Base-by-base conservation (phyloP, 805 yeast species). In the Schwanniomyces vanrijiae region DNA sequence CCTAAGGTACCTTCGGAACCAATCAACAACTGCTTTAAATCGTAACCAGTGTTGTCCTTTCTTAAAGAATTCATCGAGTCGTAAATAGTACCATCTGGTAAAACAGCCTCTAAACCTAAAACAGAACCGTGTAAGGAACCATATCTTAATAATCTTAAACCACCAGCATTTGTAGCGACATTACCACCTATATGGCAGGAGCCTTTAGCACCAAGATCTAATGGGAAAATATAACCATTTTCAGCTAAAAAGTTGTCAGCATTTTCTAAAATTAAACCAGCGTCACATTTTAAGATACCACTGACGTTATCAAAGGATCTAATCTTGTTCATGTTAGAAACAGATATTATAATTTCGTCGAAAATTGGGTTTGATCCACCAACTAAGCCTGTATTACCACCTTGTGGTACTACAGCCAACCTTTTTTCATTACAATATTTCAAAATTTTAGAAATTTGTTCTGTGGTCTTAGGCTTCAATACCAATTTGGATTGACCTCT, bases 111-210 rank as follows among this genome's bases (percentile, higher is more conserved):
- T 47, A 91, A 73, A 1, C 98, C 98, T 41, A 91, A 71, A 0
- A 91, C 96, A 19, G 90, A 73, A 3, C 98, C 98, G 61, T 92
- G 98, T 54, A 91, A 77, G 5, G 96, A 88, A 2, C 97, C 97
- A 63, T 90, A 91, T 56, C 96, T 78, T 51, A 91, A 69, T 43
- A 91, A 74, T 61, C 98, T 76, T 57, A 91, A 77, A 1, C 98
- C 98, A 61, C 98, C 98, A 4, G 98, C 98, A 64, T 92, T 92
- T 16, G 97, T 90, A 16, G 97, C 96, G 38, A 90, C 92, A 45
- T 84, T 88, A 54, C 97, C 98, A 55, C 97, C 97, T 51, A 92
- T 84, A 56, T 89, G 96, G 64, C 97, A 92, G 1, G 97, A 89
- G 11, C 98, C 98, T 70, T 91, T 91, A 33, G 98, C 97, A 48